Evolutionary conservation across 768 basidiomycete species (phyloP).

Genomic region (Leccinum disarticulatum): DNA sequence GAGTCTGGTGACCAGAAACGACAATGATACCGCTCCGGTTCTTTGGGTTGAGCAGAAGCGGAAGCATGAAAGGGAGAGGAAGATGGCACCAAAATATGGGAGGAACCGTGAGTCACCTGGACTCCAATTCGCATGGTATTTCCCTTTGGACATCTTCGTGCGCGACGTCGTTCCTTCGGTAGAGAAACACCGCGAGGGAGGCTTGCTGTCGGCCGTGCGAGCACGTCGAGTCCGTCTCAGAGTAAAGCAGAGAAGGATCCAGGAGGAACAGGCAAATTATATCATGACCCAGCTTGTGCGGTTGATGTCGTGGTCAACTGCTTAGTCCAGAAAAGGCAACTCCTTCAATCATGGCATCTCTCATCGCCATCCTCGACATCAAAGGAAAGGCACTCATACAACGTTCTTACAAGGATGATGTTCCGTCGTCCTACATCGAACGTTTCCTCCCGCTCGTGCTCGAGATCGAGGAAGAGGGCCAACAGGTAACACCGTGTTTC

Average conservation of each 20-base stretch:
- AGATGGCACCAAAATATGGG: slow-evolving; percentile 38
- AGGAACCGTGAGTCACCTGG: slow-evolving; percentile 56
- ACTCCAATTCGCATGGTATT: background rate
- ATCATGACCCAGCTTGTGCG: too few species aligned
- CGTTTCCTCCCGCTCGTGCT: slow-evolving; percentile 90
- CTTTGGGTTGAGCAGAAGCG: too few species aligned
- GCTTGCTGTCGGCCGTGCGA: too few species aligned
- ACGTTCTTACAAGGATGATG: slow-evolving; percentile 94
- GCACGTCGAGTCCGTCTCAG: too few species aligned
- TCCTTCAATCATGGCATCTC: slow-evolving; percentile 54
- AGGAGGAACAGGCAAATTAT: too few species aligned
- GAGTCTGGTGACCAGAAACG: background rate
- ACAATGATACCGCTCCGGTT: background rate
- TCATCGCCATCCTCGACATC: slow-evolving; percentile 95
- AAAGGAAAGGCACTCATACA: slow-evolving; percentile 99
- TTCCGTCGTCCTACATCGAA: slow-evolving; percentile 85
- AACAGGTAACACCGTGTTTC: slow-evolving; percentile 95
- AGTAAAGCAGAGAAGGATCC: too few species aligned
- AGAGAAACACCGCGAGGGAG: too few species aligned
- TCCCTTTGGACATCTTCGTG: background rate
- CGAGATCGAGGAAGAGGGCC: slow-evolving; percentile 96
- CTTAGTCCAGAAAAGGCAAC: slow-evolving; percentile 12
- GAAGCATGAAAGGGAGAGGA: background rate
- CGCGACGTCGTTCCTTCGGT: background rate
- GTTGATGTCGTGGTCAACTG: too few species aligned